Evolutionary conservation across 2,329 filamentous ascomycete genomes (phyloP), one percentile per base, ranked within the genome.

Genomic region (Delphinella strobiligena): DNA sequence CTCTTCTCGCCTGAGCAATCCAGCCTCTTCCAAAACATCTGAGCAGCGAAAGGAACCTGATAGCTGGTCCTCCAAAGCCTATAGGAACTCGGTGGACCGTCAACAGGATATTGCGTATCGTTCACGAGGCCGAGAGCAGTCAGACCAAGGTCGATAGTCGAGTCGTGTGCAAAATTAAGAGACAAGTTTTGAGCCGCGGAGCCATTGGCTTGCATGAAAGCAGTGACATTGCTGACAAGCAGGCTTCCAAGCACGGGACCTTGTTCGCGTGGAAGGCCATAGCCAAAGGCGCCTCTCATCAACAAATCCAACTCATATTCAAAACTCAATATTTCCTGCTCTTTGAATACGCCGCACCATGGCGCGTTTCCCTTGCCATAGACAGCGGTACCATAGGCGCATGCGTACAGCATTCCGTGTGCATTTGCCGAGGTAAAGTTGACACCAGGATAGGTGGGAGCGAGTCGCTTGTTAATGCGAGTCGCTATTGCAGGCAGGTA

Each of bases 81-180:
- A 19, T 10, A 14, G 5, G 42, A 29, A 8, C 30, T 37, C n/a
- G 38, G 37, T 8, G 42, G 34, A 2, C 34, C 42, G 22, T 24
- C 29, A 18, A 31, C 38, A 17, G 42, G 42, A 15, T 44, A 44
- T 12, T 15, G 9, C 5, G n/a, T 8, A 15, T 44, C 42, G n/a
- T 37, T 18, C 7, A 38, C 42, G 5, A 44, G 38, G 19, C 38
- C 38, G 2, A 44, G 29, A 19, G 42, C 42, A 7, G 42, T 41
- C 2, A 44, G 24, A 11, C 42, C 42, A n/a, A 44, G 38, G 24
- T 44, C 42, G 19, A 44, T 44, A n/a, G 42, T 44, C 14, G 42
- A 41, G 34, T 44, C 42, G 31, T 44, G 42, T 4, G 37, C 42
- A 19, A 44, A 44, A 17, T 40, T 44, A n/a, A 44, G 15, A 5